Evolutionary conservation across 2,329 filamentous ascomycete species (phyloP).

Genomic region (Ceratocystis cacaofunesta): DNA sequence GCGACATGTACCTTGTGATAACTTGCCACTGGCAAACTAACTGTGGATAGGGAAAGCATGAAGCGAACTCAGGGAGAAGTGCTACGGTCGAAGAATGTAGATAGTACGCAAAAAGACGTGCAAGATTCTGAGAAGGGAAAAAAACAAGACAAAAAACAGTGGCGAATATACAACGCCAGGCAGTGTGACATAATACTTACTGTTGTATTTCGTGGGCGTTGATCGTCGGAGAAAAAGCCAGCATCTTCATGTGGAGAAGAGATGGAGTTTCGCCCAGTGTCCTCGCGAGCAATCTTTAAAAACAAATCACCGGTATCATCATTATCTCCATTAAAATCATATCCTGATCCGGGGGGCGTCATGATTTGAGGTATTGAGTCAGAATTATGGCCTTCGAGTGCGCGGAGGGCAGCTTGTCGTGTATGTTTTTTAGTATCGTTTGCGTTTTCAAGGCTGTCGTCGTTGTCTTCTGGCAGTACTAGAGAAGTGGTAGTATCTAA

Average conservation of each 20-base stretch:
- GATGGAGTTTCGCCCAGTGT: conserved; percentile 27
- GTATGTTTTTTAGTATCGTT: conserved; percentile 20
- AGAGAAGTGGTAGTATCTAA: conserved; percentile 38
- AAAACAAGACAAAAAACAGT: conserved; percentile 9
- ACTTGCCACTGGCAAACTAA: not conserved
- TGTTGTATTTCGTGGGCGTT: conserved; percentile 1
- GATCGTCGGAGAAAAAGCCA: conserved; percentile 14
- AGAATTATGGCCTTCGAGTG: conserved; percentile 33
- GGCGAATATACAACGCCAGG: not conserved
- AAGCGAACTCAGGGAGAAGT: not conserved
- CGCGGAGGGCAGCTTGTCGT: conserved; percentile 36
- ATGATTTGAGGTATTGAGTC: conserved; percentile 21
- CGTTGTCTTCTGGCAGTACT: conserved; percentile 31
- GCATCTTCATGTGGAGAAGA: conserved; percentile 25
- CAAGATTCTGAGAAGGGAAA: conserved; percentile 13
- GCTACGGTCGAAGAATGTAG: not conserved
- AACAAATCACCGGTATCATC: conserved; percentile 46
- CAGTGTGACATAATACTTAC: conserved; percentile 29
- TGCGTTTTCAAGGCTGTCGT: conserved; percentile 29
- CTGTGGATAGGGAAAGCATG: too few species aligned
- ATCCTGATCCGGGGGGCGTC: not conserved
- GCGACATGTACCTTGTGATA: not conserved
- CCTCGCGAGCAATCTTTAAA: conserved; percentile 42
- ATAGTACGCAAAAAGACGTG: conserved; percentile 2
- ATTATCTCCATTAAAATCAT: conserved; percentile 23